These are phyloP conservation scores for Marasmius fiardii DNA, from an alignment of 1,284 basidiomycete genomes.

Conservation along the genomic window DNA sequence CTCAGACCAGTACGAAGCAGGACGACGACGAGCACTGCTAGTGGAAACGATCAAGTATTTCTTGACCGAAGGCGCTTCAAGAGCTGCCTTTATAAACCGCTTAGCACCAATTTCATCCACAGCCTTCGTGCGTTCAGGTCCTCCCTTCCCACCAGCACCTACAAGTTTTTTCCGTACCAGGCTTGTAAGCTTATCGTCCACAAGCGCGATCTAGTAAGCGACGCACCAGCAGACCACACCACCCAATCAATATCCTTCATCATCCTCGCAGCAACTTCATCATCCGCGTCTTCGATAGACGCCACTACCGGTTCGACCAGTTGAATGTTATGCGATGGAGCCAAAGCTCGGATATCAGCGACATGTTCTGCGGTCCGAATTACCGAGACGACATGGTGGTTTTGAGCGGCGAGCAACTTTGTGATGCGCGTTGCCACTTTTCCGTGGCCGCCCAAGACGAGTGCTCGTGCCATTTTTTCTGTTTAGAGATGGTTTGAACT, in stretches of 20 bases:
- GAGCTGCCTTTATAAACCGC: constrained; percentile 12
- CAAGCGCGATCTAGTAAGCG: not conserved
- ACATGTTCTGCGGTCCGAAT: constrained; percentile 50
- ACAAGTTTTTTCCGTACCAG: constrained; percentile 31
- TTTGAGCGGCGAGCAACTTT: constrained; percentile 34
- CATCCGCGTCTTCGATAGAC: constrained; percentile 13
- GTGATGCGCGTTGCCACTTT: constrained; percentile 56
- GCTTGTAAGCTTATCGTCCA: too few relatives aligned
- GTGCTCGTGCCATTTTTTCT: constrained; percentile 10
- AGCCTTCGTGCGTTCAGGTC: constrained; percentile 56
- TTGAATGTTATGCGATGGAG: constrained; percentile 6
- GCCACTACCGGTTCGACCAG: constrained; percentile 11
- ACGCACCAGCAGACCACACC: constrained; percentile 13
- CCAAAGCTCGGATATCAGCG: constrained; percentile 36
- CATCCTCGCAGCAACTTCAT: constrained; percentile 9
- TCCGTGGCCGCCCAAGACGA: constrained; percentile 45
- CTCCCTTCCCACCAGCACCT: constrained; percentile 69
- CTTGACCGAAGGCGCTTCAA: constrained; percentile 11
- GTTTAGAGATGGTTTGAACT: too few relatives aligned
- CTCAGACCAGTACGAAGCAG: constrained; percentile 34
- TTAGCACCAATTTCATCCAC: constrained; percentile 70
- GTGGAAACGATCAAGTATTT: constrained; percentile 54
- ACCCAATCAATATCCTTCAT: constrained; percentile 14
- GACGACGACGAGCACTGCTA: constrained; percentile 50
- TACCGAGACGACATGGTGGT: constrained; percentile 52